These are phyloP conservation scores for Cyclotella kingstonii DNA, from an alignment of 108 stramenopile species.

Conservation along the genomic window DNA sequence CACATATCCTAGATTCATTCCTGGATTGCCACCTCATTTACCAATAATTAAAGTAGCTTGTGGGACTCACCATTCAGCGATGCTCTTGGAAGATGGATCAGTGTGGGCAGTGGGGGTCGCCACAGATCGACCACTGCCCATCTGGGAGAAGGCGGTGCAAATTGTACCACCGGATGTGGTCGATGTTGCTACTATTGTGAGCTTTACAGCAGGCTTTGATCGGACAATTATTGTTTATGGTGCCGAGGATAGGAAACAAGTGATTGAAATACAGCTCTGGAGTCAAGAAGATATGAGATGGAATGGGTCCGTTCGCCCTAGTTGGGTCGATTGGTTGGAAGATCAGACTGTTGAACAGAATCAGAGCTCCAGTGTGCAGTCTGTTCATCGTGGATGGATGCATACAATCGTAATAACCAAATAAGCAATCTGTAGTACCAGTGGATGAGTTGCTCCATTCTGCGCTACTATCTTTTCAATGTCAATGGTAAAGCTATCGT, in stretches of 20 bases:
- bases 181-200: conserved; percentile 49
- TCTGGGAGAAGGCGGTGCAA: conserved; percentile 67
- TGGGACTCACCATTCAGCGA: conserved; percentile 83
- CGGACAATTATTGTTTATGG: conserved; percentile 72
- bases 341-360: conserved; percentile 4
- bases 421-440: too few species aligned
- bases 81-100: conserved; percentile 80
- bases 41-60: conserved; percentile 61
- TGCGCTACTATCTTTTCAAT: too few species aligned
- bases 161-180: conserved; percentile 62
- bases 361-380: conserved; percentile 35
- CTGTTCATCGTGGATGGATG: conserved; percentile 82
- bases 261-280: conserved; percentile 80
- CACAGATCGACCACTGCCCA: conserved; percentile 62
- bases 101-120: conserved; percentile 81
- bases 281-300: conserved; percentile 62
- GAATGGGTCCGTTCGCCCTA: conserved; percentile 66
- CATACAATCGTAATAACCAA: conserved; percentile 74
- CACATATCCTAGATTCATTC: conserved; percentile 48
- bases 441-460: too few species aligned
- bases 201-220: conserved; percentile 80
- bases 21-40: conserved; percentile 57
- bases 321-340: conserved; percentile 63
- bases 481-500: too few species aligned
- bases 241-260: conserved; percentile 38